A percentile compares a stretch with the other conserved stretches of the same genome.
phyloP scores from a whole-genome alignment of 2,329 filamentous ascomycete species.

The Pestalotiopsis sp. region DNA sequence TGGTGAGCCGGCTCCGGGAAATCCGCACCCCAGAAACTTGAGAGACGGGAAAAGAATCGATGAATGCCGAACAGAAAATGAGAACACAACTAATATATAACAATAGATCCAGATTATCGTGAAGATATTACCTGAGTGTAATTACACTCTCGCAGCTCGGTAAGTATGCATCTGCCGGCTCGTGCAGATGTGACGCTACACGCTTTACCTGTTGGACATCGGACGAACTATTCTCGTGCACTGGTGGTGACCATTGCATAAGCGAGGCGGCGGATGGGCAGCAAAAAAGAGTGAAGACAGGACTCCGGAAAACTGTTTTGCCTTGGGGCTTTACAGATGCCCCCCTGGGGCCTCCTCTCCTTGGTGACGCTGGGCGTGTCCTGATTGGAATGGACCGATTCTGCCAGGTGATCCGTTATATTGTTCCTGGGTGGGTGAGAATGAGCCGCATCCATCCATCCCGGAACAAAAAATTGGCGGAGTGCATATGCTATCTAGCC shows the following conservation, averaged over 20 bases:
- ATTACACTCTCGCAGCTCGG: not conserved
- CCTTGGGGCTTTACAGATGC: not conserved
- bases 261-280: not conserved
- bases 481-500: not conserved
- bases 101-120: not conserved
- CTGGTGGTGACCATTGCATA: not conserved
- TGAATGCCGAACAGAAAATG: not conserved
- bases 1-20: not conserved
- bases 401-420: not conserved
- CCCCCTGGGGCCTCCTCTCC: not conserved
- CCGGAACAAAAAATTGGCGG: not conserved
- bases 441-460: not conserved
- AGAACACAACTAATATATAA: not conserved
- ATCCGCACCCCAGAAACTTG: not conserved
- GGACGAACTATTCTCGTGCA: not conserved
- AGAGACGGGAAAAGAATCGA: no score
- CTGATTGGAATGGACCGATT: not conserved
- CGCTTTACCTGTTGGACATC: not conserved
- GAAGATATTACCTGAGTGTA: not conserved
- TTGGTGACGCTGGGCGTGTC: not conserved
- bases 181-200: not conserved
- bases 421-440: not conserved
- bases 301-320: not conserved
- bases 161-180: not conserved
- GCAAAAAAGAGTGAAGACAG: not conserved